Conservation (phyloP, 345 rosid species). For the Acer yangbiense region DNA sequence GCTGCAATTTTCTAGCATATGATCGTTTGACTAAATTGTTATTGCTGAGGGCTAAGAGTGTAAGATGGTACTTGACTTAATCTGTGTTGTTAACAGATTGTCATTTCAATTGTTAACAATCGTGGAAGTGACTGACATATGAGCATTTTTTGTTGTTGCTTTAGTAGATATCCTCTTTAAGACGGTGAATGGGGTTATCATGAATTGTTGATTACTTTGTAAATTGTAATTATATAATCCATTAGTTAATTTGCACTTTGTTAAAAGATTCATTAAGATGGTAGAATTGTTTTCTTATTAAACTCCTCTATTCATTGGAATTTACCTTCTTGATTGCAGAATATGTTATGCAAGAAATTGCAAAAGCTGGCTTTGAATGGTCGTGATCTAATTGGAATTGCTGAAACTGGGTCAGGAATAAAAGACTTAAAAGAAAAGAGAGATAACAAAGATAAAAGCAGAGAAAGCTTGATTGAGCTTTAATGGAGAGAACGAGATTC, state of each 20-base stretch:
- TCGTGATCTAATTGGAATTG: conserved; percentile 95
- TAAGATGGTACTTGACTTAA: neutral
- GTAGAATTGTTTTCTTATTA: neutral
- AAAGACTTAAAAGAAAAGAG: too few species aligned
- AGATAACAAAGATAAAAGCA: too few species aligned
- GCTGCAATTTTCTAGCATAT: too few species aligned
- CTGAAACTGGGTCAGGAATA: conserved; percentile 93
- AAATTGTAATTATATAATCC: neutral
- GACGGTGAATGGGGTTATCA: neutral
- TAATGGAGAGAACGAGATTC: too few species aligned
- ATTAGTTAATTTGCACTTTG: neutral
- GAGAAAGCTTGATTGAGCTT: too few species aligned
- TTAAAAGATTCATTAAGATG: conserved; percentile 8
- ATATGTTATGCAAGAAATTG: conserved; percentile 91
- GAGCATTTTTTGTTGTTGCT: neutral
- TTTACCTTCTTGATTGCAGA: conserved; percentile 45
- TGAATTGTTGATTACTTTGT: neutral
- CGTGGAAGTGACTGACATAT: neutral
- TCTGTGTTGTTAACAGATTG: too few species aligned
- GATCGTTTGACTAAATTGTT: too few species aligned
- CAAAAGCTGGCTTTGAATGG: conserved; percentile 92
- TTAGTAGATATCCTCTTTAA: neutral
- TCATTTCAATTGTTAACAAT: neutral
- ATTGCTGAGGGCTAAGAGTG: neutral
- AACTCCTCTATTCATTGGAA: neutral